A percentile compares a stretch with the other conserved stretches of the same genome.
Evolutionary conservation across 208 protist genomes (phyloP).

Genomic region (Trypanosoma boissoni): DNA sequence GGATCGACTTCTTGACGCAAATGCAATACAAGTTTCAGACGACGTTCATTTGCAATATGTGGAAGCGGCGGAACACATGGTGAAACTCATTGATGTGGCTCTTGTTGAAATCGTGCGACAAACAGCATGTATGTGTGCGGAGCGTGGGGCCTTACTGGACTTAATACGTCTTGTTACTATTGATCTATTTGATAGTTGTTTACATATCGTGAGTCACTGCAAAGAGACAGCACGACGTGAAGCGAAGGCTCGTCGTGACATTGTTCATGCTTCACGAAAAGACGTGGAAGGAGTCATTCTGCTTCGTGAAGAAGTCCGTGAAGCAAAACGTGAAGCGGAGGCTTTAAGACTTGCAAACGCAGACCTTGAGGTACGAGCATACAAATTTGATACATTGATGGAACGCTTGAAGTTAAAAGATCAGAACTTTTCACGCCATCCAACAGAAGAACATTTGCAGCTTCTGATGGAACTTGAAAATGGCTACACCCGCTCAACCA

Average conservation of each 20-base stretch:
- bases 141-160: constrained; percentile 83
- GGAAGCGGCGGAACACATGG: constrained; percentile 43
- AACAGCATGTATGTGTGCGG: constrained; percentile 48
- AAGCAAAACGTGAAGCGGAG: constrained; percentile 18
- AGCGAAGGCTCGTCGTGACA: constrained; percentile 23
- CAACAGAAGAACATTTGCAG: constrained; percentile 50
- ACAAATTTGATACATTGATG: constrained; percentile 71
- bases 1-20: constrained; percentile 22
- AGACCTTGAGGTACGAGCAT: constrained; percentile 50
- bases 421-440: constrained; percentile 47
- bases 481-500: constrained; percentile 44
- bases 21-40: constrained; percentile 38
- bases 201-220: constrained; percentile 57
- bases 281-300: constrained; percentile 26
- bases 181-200: constrained; percentile 55
- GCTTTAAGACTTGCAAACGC: constrained; percentile 26
- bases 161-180: constrained; percentile 60
- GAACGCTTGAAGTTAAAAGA: constrained; percentile 54
- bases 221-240: constrained; percentile 58
- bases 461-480: constrained; percentile 74
- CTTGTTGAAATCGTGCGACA: constrained; percentile 81
- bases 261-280: constrained; percentile 19
- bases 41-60: constrained; percentile 57
- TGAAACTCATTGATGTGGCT: constrained; percentile 68
- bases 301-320: constrained; percentile 26